These are phyloP conservation scores for Triadica sebifera DNA, from an alignment of 345 rosid genomes.

Conservation along the genomic window DNA sequence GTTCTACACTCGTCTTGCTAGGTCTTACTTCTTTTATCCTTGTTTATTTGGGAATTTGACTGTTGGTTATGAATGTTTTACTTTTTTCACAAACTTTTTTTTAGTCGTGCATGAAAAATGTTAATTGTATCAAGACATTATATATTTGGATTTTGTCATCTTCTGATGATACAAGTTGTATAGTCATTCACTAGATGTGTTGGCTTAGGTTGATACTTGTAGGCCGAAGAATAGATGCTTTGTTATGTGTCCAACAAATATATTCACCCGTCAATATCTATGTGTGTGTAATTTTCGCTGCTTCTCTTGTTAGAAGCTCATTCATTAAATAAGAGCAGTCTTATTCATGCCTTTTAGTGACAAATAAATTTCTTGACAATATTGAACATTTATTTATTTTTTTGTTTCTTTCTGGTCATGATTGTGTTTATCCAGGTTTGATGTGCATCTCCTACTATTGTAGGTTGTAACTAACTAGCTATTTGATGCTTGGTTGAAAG, in stretches of 20 bases:
- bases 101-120: background rate
- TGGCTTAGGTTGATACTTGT: background rate
- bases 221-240: background rate
- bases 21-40: slow-evolving; percentile 31
- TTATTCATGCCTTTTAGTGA: too few species aligned
- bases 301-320: background rate
- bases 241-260: background rate
- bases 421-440: background rate
- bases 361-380: background rate
- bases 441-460: background rate
- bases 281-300: background rate
- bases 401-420: background rate
- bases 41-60: background rate
- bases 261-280: background rate
- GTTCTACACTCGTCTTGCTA: slow-evolving; percentile 73
- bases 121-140: background rate
- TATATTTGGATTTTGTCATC: background rate
- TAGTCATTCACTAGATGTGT: background rate
- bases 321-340: background rate
- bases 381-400: background rate
- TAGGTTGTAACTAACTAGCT: background rate
- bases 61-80: background rate
- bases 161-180: background rate
- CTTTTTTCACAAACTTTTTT: background rate
- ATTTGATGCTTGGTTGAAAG: background rate